Conservation (phyloP, 2,329 filamentous ascomycete species). For the Sporothrix mexicana region DNA sequence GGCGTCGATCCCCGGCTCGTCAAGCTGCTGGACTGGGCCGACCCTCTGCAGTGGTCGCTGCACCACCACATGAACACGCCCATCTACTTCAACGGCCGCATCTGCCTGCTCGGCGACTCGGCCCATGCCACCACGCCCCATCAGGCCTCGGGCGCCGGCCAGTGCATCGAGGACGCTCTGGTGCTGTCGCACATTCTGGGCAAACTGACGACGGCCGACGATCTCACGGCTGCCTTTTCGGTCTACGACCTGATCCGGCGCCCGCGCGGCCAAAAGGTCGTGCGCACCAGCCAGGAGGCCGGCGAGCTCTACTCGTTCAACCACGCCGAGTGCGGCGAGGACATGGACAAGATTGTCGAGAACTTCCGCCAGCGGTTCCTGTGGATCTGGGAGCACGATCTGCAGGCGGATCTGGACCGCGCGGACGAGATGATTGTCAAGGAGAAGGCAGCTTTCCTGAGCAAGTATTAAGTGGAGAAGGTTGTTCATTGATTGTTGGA, state of each 20-base stretch:
- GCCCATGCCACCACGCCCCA: slow-evolving; percentile 54
- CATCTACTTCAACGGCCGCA: slow-evolving; percentile 54
- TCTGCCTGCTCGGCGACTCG: slow-evolving; percentile 61
- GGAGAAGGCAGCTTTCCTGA: background rate
- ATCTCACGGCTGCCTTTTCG: slow-evolving; percentile 37
- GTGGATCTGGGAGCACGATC: slow-evolving; percentile 46
- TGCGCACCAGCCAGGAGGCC: slow-evolving; percentile 43
- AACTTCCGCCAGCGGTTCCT: slow-evolving; percentile 43
- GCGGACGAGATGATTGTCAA: slow-evolving; percentile 32
- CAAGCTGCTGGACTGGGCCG: slow-evolving; percentile 30
- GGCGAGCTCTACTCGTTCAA: slow-evolving; percentile 43
- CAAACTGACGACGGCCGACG: background rate
- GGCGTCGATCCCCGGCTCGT: slow-evolving; percentile 31
- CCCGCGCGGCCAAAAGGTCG: slow-evolving; percentile 44
- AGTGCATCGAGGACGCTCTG: slow-evolving; percentile 38
- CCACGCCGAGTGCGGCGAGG: slow-evolving; percentile 40
- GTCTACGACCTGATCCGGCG: slow-evolving; percentile 43
- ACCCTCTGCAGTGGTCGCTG: slow-evolving; percentile 30
- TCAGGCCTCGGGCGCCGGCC: slow-evolving; percentile 38
- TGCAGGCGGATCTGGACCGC: slow-evolving; percentile 40
- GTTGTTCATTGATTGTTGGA: background rate
- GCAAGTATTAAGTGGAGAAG: background rate
- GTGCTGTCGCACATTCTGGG: slow-evolving; percentile 35
- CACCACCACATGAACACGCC: slow-evolving; percentile 47
- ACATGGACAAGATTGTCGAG: slow-evolving; percentile 44